Evolutionary conservation across 805 yeast species (phyloP).

Genomic region (Lachancea dasiensis): DNA sequence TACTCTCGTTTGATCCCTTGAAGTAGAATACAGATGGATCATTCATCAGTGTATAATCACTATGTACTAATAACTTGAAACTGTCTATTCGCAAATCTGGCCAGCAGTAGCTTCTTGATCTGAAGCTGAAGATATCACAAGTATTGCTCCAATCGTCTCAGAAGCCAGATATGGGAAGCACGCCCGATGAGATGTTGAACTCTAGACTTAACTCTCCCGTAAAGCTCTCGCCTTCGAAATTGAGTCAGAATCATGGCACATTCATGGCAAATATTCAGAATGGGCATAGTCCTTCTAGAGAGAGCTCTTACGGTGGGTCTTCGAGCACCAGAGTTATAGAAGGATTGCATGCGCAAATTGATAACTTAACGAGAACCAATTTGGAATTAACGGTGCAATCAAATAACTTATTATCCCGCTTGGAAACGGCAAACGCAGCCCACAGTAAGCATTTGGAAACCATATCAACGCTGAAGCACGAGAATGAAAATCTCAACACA

Average conservation of each 20-base stretch:
- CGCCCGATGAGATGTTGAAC: background rate
- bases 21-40: too few relatives aligned
- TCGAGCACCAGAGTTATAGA: conserved; percentile 37
- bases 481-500: conserved; percentile 67
- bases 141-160: too few relatives aligned
- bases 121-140: too few relatives aligned
- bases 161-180: background rate
- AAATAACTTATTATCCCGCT: conserved; percentile 47
- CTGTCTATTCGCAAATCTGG: conserved; percentile 1
- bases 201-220: conserved; percentile 5
- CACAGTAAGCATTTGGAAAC: conserved; percentile 46
- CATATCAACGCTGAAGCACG: conserved; percentile 63
- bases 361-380: conserved; percentile 41
- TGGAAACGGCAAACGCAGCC: conserved; percentile 39
- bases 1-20: too few relatives aligned
- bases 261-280: conserved; percentile 25
- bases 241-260: conserved; percentile 24
- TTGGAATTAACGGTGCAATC: conserved; percentile 34
- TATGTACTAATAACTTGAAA: background rate
- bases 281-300: conserved; percentile 17
- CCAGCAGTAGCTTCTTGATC: background rate
- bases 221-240: conserved; percentile 19
- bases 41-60: background rate
- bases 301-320: conserved; percentile 6
- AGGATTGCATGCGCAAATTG: conserved; percentile 43